Base-by-base conservation (phyloP, 164 flowering plant species). In the Taxillus chinensis region DNA sequence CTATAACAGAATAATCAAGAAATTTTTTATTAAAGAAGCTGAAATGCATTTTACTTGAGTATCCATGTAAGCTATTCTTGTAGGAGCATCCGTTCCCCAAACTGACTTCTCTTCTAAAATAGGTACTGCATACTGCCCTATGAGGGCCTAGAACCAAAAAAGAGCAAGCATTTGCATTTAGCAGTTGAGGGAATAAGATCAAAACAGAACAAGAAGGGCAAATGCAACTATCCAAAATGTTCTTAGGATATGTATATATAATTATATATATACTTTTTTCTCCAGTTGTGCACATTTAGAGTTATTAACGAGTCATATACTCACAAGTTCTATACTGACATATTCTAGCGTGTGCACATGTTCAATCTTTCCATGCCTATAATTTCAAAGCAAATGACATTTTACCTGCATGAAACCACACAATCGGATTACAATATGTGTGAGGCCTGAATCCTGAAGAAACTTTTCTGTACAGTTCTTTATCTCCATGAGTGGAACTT, bases 21-120 rank as follows among this genome's bases (percentile, higher is more conserved):
- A 17, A 2, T 54, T 54, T 52, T 5, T 5, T 49, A 61, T 61
- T 37, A 48, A 12, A 16, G 40, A 61, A 41, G 60, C 37, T 27
- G 7, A 15, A 3, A 54, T 54, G 9, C 3, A 54, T 3, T 51
- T 69, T 64, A 90, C 98, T 86, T 90, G 97, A n/a, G 97, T 93
- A 71, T 93, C 98, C 98, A 93, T 90, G 82, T 93, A 90, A 63
- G 97, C 98, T 65, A 93, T 84, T 77, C 97, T 67, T 54, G 98
- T 93, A 37, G 96, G 96, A 9, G 98, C 98, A 79, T 93, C 98
- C 8, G 98, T 93, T 71, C 98, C 98, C 98, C 98, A 93, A 14
- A 93, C 98, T 60, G 98, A 88, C 74, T 93, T 88, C 60, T 93
- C 97, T 78, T 93, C 98, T 55, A 93, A 73, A 59, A 93, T 88